Conservation (phyloP, 2,329 filamentous ascomycete species). For the Aspergillus hiratsukae region DNA sequence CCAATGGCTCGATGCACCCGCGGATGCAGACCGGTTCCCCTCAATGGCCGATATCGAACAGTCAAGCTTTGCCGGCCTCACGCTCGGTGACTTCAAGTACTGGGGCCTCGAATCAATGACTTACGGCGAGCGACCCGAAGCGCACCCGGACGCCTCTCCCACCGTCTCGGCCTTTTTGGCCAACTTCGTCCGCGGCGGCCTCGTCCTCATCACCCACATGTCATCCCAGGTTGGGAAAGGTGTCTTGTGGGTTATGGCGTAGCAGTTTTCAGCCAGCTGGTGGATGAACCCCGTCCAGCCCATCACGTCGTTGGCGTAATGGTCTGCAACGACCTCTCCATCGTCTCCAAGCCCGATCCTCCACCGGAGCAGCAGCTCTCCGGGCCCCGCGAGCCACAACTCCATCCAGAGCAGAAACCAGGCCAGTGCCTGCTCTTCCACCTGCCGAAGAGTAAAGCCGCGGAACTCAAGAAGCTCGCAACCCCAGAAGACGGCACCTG, state of each 20-base stretch:
- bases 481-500: slow-evolving; percentile 23
- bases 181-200: slow-evolving; percentile 40
- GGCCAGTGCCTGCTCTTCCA: slow-evolving; percentile 37
- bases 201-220: slow-evolving; percentile 42
- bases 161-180: slow-evolving; percentile 37
- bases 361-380: slow-evolving; percentile 21
- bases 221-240: slow-evolving; percentile 36
- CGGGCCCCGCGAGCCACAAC: slow-evolving; percentile 7
- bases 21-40: slow-evolving; percentile 26
- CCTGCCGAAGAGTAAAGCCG: slow-evolving; percentile 42
- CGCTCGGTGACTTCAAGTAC: slow-evolving; percentile 30
- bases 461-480: slow-evolving; percentile 37
- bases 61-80: slow-evolving; percentile 29
- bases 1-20: slow-evolving; percentile 35
- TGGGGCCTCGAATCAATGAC: slow-evolving; percentile 39
- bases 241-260: slow-evolving; percentile 26
- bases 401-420: slow-evolving; percentile 10
- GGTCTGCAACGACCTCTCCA: slow-evolving; percentile 37
- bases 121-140: slow-evolving; percentile 28
- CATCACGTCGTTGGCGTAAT: slow-evolving; percentile 43
- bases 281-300: slow-evolving; percentile 37
- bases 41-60: slow-evolving; percentile 39
- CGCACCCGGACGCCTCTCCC: slow-evolving; percentile 31
- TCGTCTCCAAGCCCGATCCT: slow-evolving; percentile 26
- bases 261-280: slow-evolving; percentile 44